Evolutionary conservation across 192 early-diverging fungal species (phyloP).

Genomic region (Gamsiella multidivaricata): DNA sequence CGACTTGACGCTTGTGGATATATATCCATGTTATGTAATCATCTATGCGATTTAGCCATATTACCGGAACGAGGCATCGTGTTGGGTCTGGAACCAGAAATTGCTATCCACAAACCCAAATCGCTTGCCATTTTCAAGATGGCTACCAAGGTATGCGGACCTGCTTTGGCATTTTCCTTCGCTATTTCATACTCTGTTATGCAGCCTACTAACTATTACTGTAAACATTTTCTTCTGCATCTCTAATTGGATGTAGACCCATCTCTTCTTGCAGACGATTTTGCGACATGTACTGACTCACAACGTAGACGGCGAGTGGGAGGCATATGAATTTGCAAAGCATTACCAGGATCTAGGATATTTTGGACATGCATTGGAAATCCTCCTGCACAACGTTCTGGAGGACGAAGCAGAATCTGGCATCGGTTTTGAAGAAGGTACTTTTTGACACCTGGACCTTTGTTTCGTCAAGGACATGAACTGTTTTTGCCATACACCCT

Average conservation of each 20-base stretch:
- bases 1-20: too few species aligned
- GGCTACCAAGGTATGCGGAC: slow-evolving; percentile 71
- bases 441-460: too few species aligned
- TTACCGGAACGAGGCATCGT: slow-evolving; percentile 77
- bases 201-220: neutral
- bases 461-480: too few species aligned
- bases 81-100: slow-evolving; percentile 78
- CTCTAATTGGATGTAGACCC: slow-evolving; percentile 61
- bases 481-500: too few species aligned
- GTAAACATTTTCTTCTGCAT: neutral
- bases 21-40: too few species aligned
- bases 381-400: slow-evolving; percentile 87
- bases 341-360: slow-evolving; percentile 83
- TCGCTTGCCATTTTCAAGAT: slow-evolving; percentile 71
- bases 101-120: slow-evolving; percentile 64
- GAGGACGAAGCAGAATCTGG: slow-evolving; percentile 82
- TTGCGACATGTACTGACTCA: slow-evolving; percentile 67
- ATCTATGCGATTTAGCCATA: slow-evolving; percentile 66
- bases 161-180: too few species aligned
- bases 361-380: slow-evolving; percentile 93
- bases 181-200: neutral
- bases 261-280: slow-evolving; percentile 80
- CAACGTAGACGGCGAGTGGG: slow-evolving; percentile 59
- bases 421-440: slow-evolving; percentile 57
- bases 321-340: slow-evolving; percentile 74